Evolutionary conservation across 768 basidiomycete species (phyloP).

Genomic region (Mycena galericulata): DNA sequence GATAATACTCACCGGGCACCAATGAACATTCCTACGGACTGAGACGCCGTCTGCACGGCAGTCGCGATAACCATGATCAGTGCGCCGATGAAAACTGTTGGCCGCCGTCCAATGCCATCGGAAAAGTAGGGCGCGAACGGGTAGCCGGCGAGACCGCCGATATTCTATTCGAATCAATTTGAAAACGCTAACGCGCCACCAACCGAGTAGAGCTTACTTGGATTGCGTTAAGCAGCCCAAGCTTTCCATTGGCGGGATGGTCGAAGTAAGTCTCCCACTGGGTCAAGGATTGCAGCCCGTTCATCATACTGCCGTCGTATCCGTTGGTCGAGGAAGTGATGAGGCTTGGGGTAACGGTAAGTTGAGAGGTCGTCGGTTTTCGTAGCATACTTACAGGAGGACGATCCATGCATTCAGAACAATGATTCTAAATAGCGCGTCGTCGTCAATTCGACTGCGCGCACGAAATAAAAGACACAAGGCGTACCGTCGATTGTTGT

Average conservation of each 20-base stretch:
- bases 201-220: conserved; percentile 72
- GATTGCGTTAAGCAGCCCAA: conserved; percentile 81
- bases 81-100: conserved; percentile 76
- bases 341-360: conserved; percentile 54
- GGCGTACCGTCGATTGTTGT: conserved; percentile 78
- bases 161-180: conserved; percentile 60
- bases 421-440: conserved; percentile 58
- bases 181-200: too few relatives aligned
- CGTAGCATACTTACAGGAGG: conserved; percentile 60
- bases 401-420: conserved; percentile 77
- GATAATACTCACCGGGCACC: conserved; percentile 69
- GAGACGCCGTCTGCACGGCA: conserved; percentile 77
- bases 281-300: conserved; percentile 75
- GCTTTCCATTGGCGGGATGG: conserved; percentile 65
- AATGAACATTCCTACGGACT: conserved; percentile 83
- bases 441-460: background rate
- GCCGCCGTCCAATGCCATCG: conserved; percentile 77
- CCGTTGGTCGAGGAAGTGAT: conserved; percentile 84
- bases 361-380: background rate
- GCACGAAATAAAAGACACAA: background rate
- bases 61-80: conserved; percentile 77
- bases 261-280: conserved; percentile 75
- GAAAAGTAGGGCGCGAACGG: conserved; percentile 80
- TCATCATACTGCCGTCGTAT: conserved; percentile 86
- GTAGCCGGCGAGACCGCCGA: conserved; percentile 74